Base-by-base conservation (phyloP, 768 basidiomycete species). In the Amanita phalloides region DNA sequence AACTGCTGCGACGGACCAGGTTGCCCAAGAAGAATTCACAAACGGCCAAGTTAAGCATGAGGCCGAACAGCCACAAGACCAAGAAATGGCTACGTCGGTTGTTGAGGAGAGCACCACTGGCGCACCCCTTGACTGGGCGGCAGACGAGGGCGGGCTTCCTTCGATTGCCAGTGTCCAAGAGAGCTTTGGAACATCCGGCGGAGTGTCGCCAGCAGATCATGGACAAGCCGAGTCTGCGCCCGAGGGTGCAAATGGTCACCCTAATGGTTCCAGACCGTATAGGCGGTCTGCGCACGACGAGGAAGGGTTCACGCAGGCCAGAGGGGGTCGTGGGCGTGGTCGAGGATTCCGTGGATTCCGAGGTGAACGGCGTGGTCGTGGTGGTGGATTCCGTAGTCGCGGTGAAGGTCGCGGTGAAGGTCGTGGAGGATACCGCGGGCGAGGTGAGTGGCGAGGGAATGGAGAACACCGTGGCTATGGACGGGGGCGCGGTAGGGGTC, bases 131-230 rank as follows among this genome's bases (percentile, higher is more conserved):
- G 84, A 91, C 64, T 91, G 90, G 89, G 86, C 79, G 38, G 86
- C 89, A 51, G 85, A 88, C n/a, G 84, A 84, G 55, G 78, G 73
- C 14, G 86, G 77, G 4, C 76, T 91, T 13, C 89, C 90, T n/a
- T 72, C 86, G 1, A 84, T 92, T 47, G 81, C 81, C 5, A 77
- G 76, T 45, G 72, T 90, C 25, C 87, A 90, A 53, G 84, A 84
- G 42, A 79, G 78, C 56, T 89, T 90, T 60, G 84, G 82, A 5
- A 78, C 81, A 10, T 86, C 88, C 37, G 84, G 81, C 6, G 76
- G 82, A 26, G 78, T 73, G n/a, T 85, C 84, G 0, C 84, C 87
- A 23, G 73, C 71, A 43, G 74, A 69, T 33, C 33, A 33, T 57
- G 62, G 55, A 53, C 69, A 61, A 48, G 54, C 59, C 11, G 57